These are phyloP conservation scores for Pestalotiopsis sp. DNA, from an alignment of 2,329 filamentous ascomycete genomes.

Conservation along the genomic window DNA sequence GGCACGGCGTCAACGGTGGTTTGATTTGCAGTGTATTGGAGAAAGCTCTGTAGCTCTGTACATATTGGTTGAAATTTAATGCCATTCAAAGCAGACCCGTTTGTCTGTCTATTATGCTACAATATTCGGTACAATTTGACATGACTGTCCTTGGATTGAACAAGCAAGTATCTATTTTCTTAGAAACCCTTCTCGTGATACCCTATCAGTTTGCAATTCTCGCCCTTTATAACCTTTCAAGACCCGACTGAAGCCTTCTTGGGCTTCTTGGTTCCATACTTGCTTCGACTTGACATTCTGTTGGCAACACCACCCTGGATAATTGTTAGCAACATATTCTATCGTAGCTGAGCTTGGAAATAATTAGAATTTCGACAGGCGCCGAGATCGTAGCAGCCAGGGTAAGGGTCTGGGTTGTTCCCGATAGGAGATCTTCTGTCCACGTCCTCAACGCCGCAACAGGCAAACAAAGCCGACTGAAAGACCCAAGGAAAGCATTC, in stretches of 20 bases:
- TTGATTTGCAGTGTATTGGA: background rate
- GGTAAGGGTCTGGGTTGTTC: background rate
- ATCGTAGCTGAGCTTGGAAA: background rate
- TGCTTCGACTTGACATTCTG: constrained; percentile 82
- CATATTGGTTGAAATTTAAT: background rate
- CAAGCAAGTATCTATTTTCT: background rate
- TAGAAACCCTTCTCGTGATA: background rate
- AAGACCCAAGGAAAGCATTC: background rate
- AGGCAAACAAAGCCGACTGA: background rate
- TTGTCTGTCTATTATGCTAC: background rate
- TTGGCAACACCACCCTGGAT: constrained; percentile 84
- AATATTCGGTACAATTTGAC: background rate
- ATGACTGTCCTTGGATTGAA: background rate
- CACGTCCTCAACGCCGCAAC: background rate
- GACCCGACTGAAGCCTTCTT: constrained; percentile 70
- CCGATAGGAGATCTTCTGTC: background rate
- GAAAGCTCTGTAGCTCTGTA: constrained; percentile 1
- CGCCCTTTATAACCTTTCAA: constrained; percentile 8
- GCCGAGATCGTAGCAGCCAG: background rate
- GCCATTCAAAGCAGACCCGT: background rate
- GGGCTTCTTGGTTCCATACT: constrained; percentile 98
- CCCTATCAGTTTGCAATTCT: background rate
- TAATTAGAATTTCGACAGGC: background rate
- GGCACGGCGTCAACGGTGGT: constrained; percentile 5
- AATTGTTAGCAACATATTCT: constrained; percentile 25